These are phyloP conservation scores for Hygrophila difformis DNA, from an alignment of 257 asterid species.

Conservation along the genomic window DNA sequence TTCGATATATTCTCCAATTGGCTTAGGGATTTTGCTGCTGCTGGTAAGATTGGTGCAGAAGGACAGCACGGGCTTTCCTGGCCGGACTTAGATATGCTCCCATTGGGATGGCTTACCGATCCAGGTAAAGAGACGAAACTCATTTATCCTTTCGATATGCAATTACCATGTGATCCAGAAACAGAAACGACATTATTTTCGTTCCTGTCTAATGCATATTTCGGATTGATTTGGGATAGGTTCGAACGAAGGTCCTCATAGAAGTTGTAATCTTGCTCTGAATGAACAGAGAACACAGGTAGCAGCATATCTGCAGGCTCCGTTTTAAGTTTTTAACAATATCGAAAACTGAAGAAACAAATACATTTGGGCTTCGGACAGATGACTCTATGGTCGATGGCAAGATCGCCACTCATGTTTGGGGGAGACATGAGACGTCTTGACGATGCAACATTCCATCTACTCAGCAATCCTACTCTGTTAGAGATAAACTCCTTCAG, in stretches of 20 bases:
- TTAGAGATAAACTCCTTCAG: slow-evolving; percentile 80
- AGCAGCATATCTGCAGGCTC: neutral
- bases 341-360: neutral
- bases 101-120: slow-evolving; percentile 85
- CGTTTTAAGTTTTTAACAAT: slow-evolving; percentile 7
- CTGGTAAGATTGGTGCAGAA: slow-evolving; percentile 65
- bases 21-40: slow-evolving; percentile 66
- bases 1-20: too few relatives aligned
- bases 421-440: slow-evolving; percentile 93
- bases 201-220: neutral
- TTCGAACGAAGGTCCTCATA: slow-evolving; percentile 72
- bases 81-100: slow-evolving; percentile 99
- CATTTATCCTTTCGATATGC: too few relatives aligned
- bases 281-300: slow-evolving; percentile 89
- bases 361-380: slow-evolving; percentile 20
- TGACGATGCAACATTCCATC: slow-evolving; percentile 39
- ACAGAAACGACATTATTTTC: neutral
- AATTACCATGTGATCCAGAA: neutral
- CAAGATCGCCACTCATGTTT: slow-evolving; percentile 85
- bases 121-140: slow-evolving; percentile 28
- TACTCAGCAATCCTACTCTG: slow-evolving; percentile 74
- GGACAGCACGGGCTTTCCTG: slow-evolving; percentile 82
- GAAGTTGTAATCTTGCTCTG: slow-evolving; percentile 44
- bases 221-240: slow-evolving; percentile 31
- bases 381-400: slow-evolving; percentile 96